Base-by-base conservation (phyloP, 352 stramenopile species). In the Peronospora destructor region DNA sequence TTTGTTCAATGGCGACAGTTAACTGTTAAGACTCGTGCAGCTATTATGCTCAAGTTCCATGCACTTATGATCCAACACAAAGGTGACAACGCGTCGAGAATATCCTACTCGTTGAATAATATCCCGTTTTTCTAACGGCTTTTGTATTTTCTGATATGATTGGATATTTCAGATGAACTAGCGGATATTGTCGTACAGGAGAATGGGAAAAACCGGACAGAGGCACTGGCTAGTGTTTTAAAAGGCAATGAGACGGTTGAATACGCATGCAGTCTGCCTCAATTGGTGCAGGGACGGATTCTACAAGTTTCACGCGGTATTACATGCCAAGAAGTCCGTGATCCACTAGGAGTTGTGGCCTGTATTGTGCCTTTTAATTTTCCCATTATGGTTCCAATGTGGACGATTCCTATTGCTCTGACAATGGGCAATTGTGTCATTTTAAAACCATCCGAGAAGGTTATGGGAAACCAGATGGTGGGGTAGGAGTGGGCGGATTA, bases 161-260 rank as follows among this genome's bases (percentile, higher is more conserved):
- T 9, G 11, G 19, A 21, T 21, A 21, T 21, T 21, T 3, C 8
- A 83, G 73, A 91, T 19, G 87, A 97, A 54, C 64, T 98, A 37
- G 93, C 94, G 6, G 70, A 91, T 23, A 59, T 98, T 6, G 96
- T 98, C 45, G 93, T 98, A 11, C 60, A 71, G 13, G 96, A 99
- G 70, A 98, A 84, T 40, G 95, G 96, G 14, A 99, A 99, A 70
- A 99, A 98, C 72, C 91, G 96, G 19, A 95, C 89, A 26, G 96
- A 99, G 66, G 95, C 94, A 16, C 71, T 98, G 32, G 96, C 95
- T 5, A 96, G 95, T 61, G 91, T 98, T 9, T 71, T 96, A 36
- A 98, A 98, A 69, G 96, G 93, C 13, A 98, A 98, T 56, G 96
- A 99, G 68, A 98, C 95, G 0, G 92, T 98, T 21, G 95, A 98